phyloP scores from a whole-genome alignment of 2,329 filamentous ascomycete genomes.

The Xylariaceae sp. region DNA sequence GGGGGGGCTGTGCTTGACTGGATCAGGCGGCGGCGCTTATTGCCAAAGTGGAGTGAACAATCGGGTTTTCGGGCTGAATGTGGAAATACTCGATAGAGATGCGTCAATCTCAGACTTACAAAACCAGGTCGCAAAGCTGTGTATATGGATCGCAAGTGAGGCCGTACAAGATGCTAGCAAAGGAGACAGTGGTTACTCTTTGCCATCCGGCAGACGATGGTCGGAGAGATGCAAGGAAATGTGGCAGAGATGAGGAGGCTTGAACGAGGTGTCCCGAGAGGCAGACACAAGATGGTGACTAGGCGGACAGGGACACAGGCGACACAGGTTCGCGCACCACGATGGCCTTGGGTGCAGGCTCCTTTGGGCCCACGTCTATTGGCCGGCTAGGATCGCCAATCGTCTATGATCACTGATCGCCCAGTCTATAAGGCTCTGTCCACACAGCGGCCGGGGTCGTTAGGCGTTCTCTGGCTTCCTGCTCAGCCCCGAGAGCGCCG shows the following conservation, averaged over 20 bases:
- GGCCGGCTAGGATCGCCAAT: conserved; percentile 22
- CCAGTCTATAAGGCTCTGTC: conserved; percentile 29
- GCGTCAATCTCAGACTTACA: conserved; percentile 14
- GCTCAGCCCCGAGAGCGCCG: conserved; percentile 36
- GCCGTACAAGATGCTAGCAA: conserved; percentile 34
- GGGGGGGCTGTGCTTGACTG: conserved; percentile 28
- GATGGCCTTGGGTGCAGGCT: conserved; percentile 1
- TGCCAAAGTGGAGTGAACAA: conserved; percentile 35
- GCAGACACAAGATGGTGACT: conserved; percentile 26
- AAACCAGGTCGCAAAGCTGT: conserved; percentile 19
- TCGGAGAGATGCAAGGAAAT: conserved; percentile 19
- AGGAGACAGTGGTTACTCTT: conserved; percentile 4
- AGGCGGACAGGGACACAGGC: conserved; percentile 8
- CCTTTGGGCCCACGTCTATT: conserved; percentile 12
- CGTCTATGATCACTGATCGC: conserved; percentile 28
- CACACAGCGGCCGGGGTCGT: conserved; percentile 27
- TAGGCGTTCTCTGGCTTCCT: conserved; percentile 34
- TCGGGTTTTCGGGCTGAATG: conserved; percentile 34
- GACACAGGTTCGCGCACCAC: conserved; percentile 24
- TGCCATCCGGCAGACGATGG: conserved; percentile 1
- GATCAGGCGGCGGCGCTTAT: conserved; percentile 38
- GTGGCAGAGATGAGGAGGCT: conserved; percentile 31
- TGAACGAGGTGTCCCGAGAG: conserved; percentile 34
- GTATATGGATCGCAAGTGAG: conserved; percentile 30
- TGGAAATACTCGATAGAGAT: conserved; percentile 38